phyloP scores from a whole-genome alignment of 495 filamentous ascomycete species.

The Daldinia loculata region DNA sequence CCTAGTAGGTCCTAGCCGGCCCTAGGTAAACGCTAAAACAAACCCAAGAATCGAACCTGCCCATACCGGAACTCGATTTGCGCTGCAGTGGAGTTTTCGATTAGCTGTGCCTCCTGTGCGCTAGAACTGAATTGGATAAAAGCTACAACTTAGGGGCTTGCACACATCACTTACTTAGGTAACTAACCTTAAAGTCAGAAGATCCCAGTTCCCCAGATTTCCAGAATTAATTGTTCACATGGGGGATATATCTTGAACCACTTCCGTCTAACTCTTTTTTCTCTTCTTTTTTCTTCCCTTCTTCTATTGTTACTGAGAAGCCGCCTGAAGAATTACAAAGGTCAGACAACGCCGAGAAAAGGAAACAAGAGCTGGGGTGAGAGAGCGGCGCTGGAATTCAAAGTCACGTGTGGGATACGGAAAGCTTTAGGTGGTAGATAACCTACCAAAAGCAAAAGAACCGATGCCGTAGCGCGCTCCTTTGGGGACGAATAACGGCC shows the following conservation, averaged over 20 bases:
- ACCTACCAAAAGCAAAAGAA: neutral
- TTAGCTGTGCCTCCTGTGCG: conserved; percentile 29
- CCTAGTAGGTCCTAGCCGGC: neutral
- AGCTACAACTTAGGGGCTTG: conserved; percentile 10
- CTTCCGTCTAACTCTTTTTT: neutral
- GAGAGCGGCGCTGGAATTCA: conserved; percentile 6
- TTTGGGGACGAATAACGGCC: conserved; percentile 2
- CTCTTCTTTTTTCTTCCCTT: neutral
- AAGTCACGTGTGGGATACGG: neutral
- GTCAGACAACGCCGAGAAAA: neutral
- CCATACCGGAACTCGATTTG: conserved; percentile 21
- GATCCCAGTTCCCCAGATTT: conserved; percentile 38
- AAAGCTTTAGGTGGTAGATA: neutral
- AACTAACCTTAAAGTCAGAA: conserved; percentile 42
- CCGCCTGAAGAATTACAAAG: neutral
- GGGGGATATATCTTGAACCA: conserved; percentile 9
- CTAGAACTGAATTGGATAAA: conserved; percentile 32
- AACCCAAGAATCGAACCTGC: conserved; percentile 1
- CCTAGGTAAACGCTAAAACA: conserved; percentile 21
- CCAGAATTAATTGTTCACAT: conserved; percentile 8
- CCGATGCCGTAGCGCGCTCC: neutral
- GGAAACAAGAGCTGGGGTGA: neutral
- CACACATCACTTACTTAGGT: conserved; percentile 13
- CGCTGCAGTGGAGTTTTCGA: conserved; percentile 19
- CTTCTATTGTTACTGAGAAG: neutral